These are phyloP conservation scores for Barnettozyma vustinii DNA, from an alignment of 805 yeast species.

Conservation along the genomic window DNA sequence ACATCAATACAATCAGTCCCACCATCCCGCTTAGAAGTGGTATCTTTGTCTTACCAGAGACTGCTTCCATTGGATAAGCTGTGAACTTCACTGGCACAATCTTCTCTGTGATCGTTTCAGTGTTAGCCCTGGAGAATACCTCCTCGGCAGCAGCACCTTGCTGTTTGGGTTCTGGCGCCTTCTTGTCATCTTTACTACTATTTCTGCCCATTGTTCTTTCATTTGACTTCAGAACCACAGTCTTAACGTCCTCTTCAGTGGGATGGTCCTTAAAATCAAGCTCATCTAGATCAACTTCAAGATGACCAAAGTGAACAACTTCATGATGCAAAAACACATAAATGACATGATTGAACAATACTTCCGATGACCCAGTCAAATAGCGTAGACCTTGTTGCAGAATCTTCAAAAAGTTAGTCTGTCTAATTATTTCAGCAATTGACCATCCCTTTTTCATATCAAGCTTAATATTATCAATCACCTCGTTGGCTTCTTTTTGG, in stretches of 20 bases:
- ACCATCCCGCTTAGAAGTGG: not conserved
- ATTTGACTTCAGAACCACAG: not conserved
- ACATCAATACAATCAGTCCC: not conserved
- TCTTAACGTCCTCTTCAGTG: not conserved
- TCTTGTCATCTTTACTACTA: not conserved
- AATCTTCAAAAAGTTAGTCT: not conserved
- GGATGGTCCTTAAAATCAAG: not conserved
- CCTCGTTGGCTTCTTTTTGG: not conserved
- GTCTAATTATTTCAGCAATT: not conserved
- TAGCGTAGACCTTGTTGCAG: no score
- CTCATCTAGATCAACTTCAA: not conserved
- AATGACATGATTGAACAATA: no score
- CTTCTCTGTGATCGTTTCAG: not conserved
- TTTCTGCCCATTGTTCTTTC: not conserved
- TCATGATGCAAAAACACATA: not conserved
- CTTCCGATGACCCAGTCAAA: no score
- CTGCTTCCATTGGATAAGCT: not conserved
- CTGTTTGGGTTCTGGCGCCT: no score
- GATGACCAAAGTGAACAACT: not conserved
- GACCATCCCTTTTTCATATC: not conserved
- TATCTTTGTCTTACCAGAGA: no score
- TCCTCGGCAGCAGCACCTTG: no score
- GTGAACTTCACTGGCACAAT: not conserved
- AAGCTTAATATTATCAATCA: not conserved
- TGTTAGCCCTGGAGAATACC: no score